Conservation (phyloP, 345 rosid genomes). For the Murraya koenigii region DNA sequence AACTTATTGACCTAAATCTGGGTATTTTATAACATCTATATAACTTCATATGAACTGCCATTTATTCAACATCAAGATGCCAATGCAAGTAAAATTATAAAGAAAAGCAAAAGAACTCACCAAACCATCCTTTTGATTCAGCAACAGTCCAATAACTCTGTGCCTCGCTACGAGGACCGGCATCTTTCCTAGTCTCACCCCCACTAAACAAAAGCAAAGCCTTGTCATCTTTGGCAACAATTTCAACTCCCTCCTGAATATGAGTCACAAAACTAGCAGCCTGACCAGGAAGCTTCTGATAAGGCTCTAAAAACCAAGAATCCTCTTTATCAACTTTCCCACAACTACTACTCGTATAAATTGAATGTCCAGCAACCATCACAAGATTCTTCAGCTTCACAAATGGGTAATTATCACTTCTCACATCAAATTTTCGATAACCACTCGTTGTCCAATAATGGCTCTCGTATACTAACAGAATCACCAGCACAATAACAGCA, state of each 20-base stretch:
- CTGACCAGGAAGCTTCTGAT: conserved; percentile 92
- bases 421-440: conserved; percentile 35
- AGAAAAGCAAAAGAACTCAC: conserved; percentile 46
- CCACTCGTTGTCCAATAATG: conserved; percentile 28
- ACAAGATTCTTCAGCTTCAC: conserved; percentile 70
- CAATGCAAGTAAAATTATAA: conserved; percentile 2
- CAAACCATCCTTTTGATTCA: conserved; percentile 94
- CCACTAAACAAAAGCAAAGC: conserved; percentile 96
- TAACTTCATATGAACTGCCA: neutral
- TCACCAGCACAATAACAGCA: conserved; percentile 54
- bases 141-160: conserved; percentile 99
- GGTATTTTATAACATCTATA: neutral
- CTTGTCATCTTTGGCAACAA: conserved; percentile 52
- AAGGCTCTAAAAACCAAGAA: conserved; percentile 92
- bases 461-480: conserved; percentile 50
- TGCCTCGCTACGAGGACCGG: conserved; percentile 96
- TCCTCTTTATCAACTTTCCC: conserved; percentile 79
- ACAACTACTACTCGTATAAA: conserved; percentile 76
- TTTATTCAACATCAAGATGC: neutral
- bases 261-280: conserved; percentile 84
- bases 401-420: conserved; percentile 51
- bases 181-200: conserved; percentile 93
- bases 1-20: neutral
- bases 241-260: conserved; percentile 74
- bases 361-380: conserved; percentile 98